Evolutionary conservation across 768 basidiomycete genomes (phyloP).

Genomic region (Suillus americanus): DNA sequence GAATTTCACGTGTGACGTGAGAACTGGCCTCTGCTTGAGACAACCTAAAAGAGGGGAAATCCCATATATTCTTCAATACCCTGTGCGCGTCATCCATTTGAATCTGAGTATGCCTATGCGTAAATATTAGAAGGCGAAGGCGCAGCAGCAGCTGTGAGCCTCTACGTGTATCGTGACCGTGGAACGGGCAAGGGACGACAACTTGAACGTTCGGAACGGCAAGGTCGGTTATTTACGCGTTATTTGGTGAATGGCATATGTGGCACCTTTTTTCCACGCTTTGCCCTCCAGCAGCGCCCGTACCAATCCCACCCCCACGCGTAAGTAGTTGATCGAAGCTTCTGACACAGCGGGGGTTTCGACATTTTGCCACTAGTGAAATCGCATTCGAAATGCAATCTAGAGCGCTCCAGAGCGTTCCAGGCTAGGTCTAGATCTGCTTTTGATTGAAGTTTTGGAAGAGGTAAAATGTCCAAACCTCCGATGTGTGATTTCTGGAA

Average conservation of each 20-base stretch:
- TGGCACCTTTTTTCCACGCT: not conserved
- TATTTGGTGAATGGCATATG: not conserved
- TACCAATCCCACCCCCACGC: conserved; percentile 33
- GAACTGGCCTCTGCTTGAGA: conserved; percentile 36
- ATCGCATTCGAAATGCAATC: too few relatives aligned
- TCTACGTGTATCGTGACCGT: not conserved
- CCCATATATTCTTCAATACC: conserved; percentile 35
- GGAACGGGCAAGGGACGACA: too few relatives aligned
- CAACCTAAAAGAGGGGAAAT: conserved; percentile 35
- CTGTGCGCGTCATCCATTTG: conserved; percentile 36
- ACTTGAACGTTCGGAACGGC: too few relatives aligned
- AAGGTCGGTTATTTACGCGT: not conserved
- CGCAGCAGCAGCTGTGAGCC: not conserved
- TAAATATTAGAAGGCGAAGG: not conserved
- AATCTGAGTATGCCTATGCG: not conserved
- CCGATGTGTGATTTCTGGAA: not conserved
- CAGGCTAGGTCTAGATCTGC: too few relatives aligned
- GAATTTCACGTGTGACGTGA: not conserved
- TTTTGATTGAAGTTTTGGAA: too few relatives aligned
- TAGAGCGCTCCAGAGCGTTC: too few relatives aligned
- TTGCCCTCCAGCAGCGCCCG: conserved; percentile 35
- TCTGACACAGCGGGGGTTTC: too few relatives aligned
- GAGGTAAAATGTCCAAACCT: too few relatives aligned
- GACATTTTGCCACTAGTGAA: too few relatives aligned
- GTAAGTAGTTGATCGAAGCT: not conserved